Evolutionary conservation across 495 filamentous ascomycete genomes (phyloP).

Genomic region (Xylaria acuta): DNA sequence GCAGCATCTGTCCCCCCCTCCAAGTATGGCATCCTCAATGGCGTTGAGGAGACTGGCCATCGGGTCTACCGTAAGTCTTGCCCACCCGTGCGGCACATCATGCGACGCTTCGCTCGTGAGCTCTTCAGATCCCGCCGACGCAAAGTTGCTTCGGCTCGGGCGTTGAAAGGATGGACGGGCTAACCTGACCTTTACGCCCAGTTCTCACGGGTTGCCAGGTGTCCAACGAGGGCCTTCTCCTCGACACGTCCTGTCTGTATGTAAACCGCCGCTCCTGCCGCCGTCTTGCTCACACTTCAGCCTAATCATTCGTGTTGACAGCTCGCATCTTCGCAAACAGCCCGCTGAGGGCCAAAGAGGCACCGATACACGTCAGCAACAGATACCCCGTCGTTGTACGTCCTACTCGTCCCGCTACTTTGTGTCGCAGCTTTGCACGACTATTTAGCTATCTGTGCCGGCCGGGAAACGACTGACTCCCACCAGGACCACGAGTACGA

Average conservation of each 20-base stretch:
- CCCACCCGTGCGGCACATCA: conserved; percentile 24
- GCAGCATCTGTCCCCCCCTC: conserved; percentile 18
- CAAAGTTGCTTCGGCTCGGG: not conserved
- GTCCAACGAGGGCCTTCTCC: conserved; percentile 78
- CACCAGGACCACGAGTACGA: conserved; percentile 64
- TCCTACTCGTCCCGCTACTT: conserved; percentile 28
- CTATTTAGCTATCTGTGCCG: not conserved
- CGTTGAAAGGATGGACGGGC: not conserved
- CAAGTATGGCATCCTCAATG: conserved; percentile 57
- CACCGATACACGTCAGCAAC: conserved; percentile 77
- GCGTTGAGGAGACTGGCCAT: conserved; percentile 55
- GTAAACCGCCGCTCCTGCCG: conserved; percentile 32
- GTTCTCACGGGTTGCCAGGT: conserved; percentile 55
- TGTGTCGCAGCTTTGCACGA: not conserved
- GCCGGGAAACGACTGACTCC: conserved; percentile 10
- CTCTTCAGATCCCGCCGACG: not conserved
- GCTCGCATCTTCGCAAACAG: conserved; percentile 80
- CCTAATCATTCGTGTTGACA: conserved; percentile 29
- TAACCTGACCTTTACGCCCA: conserved; percentile 30
- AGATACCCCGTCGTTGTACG: conserved; percentile 94
- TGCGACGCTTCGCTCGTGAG: conserved; percentile 19
- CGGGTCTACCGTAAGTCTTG: conserved; percentile 51
- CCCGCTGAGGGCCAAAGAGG: conserved; percentile 90
- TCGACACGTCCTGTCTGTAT: conserved; percentile 81
- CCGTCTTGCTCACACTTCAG: conserved; percentile 12